Conservation (phyloP, 2,329 filamentous ascomycete species). For the Fusarium caatingaense region DNA sequence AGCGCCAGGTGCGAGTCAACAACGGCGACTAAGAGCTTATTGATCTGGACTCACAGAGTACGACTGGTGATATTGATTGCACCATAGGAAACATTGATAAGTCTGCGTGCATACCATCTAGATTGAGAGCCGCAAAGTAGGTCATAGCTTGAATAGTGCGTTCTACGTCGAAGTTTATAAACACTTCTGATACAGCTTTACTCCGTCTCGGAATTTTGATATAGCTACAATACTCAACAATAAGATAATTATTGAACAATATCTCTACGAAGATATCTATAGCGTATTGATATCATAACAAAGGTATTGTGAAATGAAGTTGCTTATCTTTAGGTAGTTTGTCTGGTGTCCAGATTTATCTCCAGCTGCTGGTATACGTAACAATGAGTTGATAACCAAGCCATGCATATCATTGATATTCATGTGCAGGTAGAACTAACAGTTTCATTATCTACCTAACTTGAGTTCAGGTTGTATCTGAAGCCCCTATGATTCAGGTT, state of each 20-base stretch:
- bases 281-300: no score
- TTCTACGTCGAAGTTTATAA: background rate
- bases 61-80: background rate
- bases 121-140: background rate
- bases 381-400: background rate
- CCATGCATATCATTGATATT: background rate
- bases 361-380: background rate
- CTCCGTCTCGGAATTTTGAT: background rate
- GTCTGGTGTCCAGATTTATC: background rate
- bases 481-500: background rate
- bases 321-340: background rate
- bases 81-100: no score
- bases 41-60: background rate
- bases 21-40: background rate
- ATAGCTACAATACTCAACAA: background rate
- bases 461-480: background rate
- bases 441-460: background rate
- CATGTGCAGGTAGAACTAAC: background rate
- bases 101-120: background rate
- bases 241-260: background rate
- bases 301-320: accelerated
- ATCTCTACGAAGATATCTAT: background rate
- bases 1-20: constrained; percentile 7
- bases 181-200: background rate
- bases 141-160: background rate